Conservation (phyloP, 495 filamentous ascomycete genomes). For the Sordaria brevicollis region DNA sequence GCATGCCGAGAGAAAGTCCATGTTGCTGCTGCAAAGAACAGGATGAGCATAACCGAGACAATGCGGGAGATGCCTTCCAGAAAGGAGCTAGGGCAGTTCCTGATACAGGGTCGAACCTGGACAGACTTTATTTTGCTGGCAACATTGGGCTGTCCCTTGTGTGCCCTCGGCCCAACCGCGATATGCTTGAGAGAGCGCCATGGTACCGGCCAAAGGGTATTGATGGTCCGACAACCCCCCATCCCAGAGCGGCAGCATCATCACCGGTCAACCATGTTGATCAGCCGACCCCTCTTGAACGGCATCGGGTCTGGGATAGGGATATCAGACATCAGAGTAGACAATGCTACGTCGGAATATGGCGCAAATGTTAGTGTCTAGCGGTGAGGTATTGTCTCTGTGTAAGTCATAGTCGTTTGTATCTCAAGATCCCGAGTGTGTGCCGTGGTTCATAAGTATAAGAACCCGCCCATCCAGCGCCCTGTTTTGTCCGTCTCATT, state of each 20-base stretch:
- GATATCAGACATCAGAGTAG: slow-evolving; percentile 7
- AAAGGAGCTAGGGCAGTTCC: not conserved
- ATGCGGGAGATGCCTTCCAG: slow-evolving; percentile 2
- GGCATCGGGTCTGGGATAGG: slow-evolving; percentile 1
- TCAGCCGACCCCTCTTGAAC: slow-evolving; percentile 19
- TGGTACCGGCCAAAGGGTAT: slow-evolving; percentile 3
- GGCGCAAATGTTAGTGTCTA: slow-evolving; percentile 1
- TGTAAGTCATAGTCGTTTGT: slow-evolving; percentile 1
- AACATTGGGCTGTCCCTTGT: not conserved
- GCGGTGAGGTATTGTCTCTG: slow-evolving; percentile 10
- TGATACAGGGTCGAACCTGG: slow-evolving; percentile 8
- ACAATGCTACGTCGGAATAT: not conserved
- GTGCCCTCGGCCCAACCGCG: not conserved
- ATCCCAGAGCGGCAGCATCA: slow-evolving; percentile 4
- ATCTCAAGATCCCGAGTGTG: slow-evolving; percentile 2
- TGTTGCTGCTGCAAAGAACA: not conserved
- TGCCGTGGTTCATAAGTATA: slow-evolving; percentile 5
- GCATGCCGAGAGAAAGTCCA: not conserved
- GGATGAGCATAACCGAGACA: slow-evolving; percentile 9
- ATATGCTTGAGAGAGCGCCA: not conserved
- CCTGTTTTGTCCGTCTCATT: not conserved
- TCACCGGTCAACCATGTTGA: slow-evolving; percentile 9
- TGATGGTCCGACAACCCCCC: slow-evolving; percentile 2
- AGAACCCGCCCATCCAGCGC: not conserved
- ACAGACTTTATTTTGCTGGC: not conserved